Base-by-base conservation (phyloP, 495 filamentous ascomycete species). In the Penicillium coffeae region DNA sequence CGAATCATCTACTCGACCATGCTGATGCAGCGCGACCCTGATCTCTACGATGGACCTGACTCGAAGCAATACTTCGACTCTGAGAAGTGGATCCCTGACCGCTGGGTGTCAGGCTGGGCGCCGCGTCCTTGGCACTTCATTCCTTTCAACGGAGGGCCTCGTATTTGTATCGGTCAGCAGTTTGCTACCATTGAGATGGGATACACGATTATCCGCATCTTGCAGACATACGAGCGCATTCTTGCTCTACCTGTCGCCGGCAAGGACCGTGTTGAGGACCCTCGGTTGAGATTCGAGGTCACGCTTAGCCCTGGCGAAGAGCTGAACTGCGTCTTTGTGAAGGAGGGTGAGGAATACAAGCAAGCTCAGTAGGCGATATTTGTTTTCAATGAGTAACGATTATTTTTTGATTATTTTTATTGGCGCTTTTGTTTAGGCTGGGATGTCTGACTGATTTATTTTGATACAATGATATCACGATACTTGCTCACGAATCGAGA, bases 81-180 rank as follows among this genome's bases (percentile, higher is more conserved):
- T 0, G 67, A 33, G 3, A 59, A 63, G 70, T 71, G 63, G 75
- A 53, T 81, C 67, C 88, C 89, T 0, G 88, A 94, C 41, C 74
- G 89, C 8, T 96, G 92, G 91, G 70, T 78, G 16, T 68, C 66
- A 1, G 77, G 72, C 55, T 92, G 87, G 89, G 69, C 72, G 47
- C 81, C 81, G 1, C 75, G 70, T 52, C 66, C 75, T 3, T 88
- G 85, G 86, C 81, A 85, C 8, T 85, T 74, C 50, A 71, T 83
- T 34, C 82, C 82, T 3, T 85, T 85, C 43, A 81, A 80, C 49
- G 80, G 81, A 0, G 82, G 81, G 0, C 82, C 81, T 8, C 59
- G 79, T 2, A 83, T 82, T 37, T 84, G 81, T 57, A 72, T 85
- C 21, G 81, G 80, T 0, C 80, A 81, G 63, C 78, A 83, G 51